phyloP scores from a whole-genome alignment of 1,284 basidiomycete genomes.

The Dichomitus squalens region DNA sequence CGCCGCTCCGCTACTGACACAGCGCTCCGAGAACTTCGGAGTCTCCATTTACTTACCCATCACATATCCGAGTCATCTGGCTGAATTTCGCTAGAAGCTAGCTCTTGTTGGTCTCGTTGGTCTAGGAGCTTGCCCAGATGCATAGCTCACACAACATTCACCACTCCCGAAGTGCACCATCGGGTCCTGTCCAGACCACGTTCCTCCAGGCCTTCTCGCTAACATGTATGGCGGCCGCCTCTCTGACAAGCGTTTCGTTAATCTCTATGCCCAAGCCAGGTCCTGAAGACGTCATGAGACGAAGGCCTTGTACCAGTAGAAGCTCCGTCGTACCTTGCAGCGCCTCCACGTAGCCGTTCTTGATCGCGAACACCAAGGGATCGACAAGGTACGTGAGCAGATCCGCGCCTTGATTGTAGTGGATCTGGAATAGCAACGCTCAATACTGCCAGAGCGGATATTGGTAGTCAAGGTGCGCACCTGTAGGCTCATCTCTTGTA shows the following conservation, averaged over 20 bases:
- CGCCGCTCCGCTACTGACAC: too few species aligned
- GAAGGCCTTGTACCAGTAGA: neutral
- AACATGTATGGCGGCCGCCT: slow-evolving; percentile 41
- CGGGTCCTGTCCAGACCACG: slow-evolving; percentile 59
- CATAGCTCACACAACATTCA: too few species aligned
- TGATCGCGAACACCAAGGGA: slow-evolving; percentile 60
- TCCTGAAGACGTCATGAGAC: slow-evolving; percentile 34
- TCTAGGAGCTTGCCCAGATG: too few species aligned
- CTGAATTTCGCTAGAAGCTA: too few species aligned
- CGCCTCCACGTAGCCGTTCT: slow-evolving; percentile 59
- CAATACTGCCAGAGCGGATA: neutral
- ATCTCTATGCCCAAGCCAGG: slow-evolving; percentile 73
- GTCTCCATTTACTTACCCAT: too few species aligned
- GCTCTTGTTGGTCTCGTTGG: too few species aligned
- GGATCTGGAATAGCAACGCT: slow-evolving; percentile 48
- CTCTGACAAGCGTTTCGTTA: slow-evolving; percentile 65
- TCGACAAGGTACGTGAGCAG: slow-evolving; percentile 69
- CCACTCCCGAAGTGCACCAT: slow-evolving; percentile 59
- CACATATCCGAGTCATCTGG: too few species aligned
- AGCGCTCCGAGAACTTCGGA: too few species aligned
- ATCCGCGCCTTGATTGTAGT: slow-evolving; percentile 75
- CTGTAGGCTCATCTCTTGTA: slow-evolving; percentile 73
- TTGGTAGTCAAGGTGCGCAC: slow-evolving; percentile 29
- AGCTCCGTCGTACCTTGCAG: slow-evolving; percentile 43
- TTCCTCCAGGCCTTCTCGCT: slow-evolving; percentile 57